Percentiles rank a stretch among this genome's conserved stretches.
Evolutionary conservation across 768 basidiomycete species (phyloP).

Genomic region (Rhodotorula kratochvilovae): DNA sequence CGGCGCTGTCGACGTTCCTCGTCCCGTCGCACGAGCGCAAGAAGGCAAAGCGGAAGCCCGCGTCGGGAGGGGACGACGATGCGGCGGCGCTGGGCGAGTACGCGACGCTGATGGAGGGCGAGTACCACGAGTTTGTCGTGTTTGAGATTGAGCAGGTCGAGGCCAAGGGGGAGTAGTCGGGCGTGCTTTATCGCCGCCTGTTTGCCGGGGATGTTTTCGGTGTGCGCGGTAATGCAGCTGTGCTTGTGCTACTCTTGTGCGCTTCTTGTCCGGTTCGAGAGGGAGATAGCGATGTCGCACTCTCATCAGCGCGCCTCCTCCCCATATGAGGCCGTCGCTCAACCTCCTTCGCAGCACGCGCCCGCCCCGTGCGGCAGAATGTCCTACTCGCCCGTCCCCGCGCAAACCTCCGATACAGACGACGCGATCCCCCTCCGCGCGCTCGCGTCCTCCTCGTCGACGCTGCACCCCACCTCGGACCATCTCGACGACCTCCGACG

Average conservation of each 20-base stretch:
- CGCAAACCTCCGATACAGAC: neutral
- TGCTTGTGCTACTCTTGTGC: neutral
- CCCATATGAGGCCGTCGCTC: neutral
- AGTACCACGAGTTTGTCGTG: slow-evolving; percentile 90
- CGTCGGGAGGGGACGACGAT: slow-evolving; percentile 44
- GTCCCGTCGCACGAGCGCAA: slow-evolving; percentile 61
- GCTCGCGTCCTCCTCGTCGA: neutral
- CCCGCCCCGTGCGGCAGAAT: neutral
- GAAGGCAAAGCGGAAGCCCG: slow-evolving; percentile 51
- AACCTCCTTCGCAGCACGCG: neutral
- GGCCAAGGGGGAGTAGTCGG: neutral
- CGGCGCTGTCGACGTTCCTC: slow-evolving; percentile 68
- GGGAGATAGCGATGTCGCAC: too few species aligned
- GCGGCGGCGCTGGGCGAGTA: slow-evolving; percentile 86
- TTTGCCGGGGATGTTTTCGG: too few species aligned
- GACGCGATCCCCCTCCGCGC: neutral
- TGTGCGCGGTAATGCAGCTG: neutral
- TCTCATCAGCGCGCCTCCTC: neutral
- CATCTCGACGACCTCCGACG: neutral
- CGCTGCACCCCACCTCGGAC: neutral
- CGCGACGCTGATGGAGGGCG: slow-evolving; percentile 86
- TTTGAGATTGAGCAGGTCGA: slow-evolving; percentile 69
- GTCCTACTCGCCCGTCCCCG: neutral
- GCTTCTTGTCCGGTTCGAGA: too few species aligned
- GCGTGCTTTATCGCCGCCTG: too few species aligned